A percentile compares a stretch with the other conserved stretches of the same genome.
These are phyloP conservation scores for Anisogramma anomala DNA, from an alignment of 2,329 filamentous ascomycete genomes.

Conservation along the genomic window DNA sequence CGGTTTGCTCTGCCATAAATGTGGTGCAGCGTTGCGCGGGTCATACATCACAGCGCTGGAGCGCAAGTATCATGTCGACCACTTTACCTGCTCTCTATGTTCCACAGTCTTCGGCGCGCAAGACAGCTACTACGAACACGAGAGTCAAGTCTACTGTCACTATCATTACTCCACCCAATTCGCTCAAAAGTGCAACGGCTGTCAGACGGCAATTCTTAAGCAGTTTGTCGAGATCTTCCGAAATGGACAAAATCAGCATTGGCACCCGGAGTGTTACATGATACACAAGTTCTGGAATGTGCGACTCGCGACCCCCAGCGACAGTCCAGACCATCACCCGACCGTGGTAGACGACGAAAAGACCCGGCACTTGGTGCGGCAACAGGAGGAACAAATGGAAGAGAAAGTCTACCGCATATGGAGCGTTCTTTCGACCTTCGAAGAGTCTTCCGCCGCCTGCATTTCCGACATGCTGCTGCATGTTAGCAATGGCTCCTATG, in stretches of 20 bases:
- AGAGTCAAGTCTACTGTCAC: conserved; percentile 92
- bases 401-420: conserved; percentile 97
- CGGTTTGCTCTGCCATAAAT: conserved; percentile 82
- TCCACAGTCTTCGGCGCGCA: conserved; percentile 96
- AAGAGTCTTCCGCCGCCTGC: conserved; percentile 93
- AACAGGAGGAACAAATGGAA: conserved; percentile 88
- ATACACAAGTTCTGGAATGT: conserved; percentile 99
- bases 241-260: conserved; percentile 96
- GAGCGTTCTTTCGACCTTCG: conserved; percentile 93
- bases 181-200: conserved; percentile 91
- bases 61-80: conserved; percentile 96
- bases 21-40: conserved; percentile 81
- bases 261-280: conserved; percentile 99
- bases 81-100: conserved; percentile 96
- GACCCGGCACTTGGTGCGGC: conserved; percentile 63
- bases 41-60: conserved; percentile 98
- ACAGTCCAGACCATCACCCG: conserved; percentile 29
- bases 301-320: conserved; percentile 55
- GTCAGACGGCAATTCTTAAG: conserved; percentile 92
- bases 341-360: conserved; percentile 41
- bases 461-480: conserved; percentile 98
- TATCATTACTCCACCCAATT: conserved; percentile 98
- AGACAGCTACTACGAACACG: conserved; percentile 98
- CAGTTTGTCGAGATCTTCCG: conserved; percentile 98
- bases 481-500: conserved; percentile 93